Base-by-base conservation (phyloP, 2,329 filamentous ascomycete genomes). In the Microdochium bolleyi region DNA sequence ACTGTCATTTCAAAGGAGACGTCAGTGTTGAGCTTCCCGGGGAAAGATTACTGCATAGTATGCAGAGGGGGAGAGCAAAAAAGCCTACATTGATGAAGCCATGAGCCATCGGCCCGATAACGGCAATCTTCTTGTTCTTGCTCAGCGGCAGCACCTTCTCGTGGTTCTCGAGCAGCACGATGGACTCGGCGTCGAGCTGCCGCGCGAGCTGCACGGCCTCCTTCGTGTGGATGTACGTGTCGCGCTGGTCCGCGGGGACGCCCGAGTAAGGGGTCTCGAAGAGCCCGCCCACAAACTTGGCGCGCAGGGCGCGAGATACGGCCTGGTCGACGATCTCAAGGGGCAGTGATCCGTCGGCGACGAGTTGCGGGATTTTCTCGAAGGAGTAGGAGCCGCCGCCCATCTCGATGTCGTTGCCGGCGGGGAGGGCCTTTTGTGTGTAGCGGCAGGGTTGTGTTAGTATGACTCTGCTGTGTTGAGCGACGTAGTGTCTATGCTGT, bases 341-440 rank as follows among this genome's bases (percentile, higher is more conserved):
- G 44, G 81, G 74, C 1, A 90, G 69, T 53, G 79, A 82, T 1
- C 84, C 84, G 1, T 77, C 73, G 52, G 80, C 68, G 16, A 89
- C 74, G 49, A 89, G 74, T 25, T 79, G 72, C 5, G 85, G 83
- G 51, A 90, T 88, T 34, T 75, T 78, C 57, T 82, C 75, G 62
- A 83, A 86, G 63, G 83, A 89, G 71, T 81, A 89, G 21, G 82
- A 85, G 21, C 87, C 87, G 38, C 87, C 86, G 13, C 87, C 87
- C 87, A 89, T 89, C 61, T 90, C 87, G 13, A 87, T 77, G 59
- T 89, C 87, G 50, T 83, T 86, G 2, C 87, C 87, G 3, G 85
- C 83, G 1, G 82, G 81, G 3, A 90, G 74, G 9, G 82, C 72
- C 68, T 21, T 25, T 24, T 34, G 13, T 8, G 3, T 3, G 25